Evolutionary conservation across 768 basidiomycete genomes (phyloP), one percentile per base, ranked within the genome.

Genomic region (Tulasnella sp.): DNA sequence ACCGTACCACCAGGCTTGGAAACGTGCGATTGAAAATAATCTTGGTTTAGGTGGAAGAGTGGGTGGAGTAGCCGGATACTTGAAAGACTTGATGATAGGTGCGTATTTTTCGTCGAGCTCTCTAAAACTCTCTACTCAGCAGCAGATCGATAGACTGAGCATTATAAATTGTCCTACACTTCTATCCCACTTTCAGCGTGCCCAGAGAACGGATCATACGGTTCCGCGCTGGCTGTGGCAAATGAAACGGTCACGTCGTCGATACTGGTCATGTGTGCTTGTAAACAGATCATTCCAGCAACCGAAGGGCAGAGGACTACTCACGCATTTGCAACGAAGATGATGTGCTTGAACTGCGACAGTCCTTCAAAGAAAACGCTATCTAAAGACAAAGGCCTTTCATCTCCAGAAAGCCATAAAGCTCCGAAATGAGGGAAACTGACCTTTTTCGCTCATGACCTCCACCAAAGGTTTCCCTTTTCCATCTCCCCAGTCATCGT

Each of bases 241-340:
- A 93, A 97, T 0, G 96, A 94, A 1, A 97, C 96, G 0, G 95
- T 95, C 2, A 87, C 79, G 83, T 97, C 96, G 69, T 85, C 82
- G 20, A 84, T 82, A 9, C 83, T 83, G 44, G 1, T 1, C 12
- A n/a, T 20, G 9, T 14, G 16, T 4, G 34, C 34, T 20, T 80
- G 6, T 69, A 79, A 50, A 28, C 58, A 31, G 24, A 31, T 3
- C 28, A 80, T 58, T 14, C 20, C 64, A 34, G 3, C n/a, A 72
- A 40, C 4, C 42, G 69, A 50, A 9, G 20, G 7, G 12, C 2
- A 58, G 50, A 12, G 34, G 16, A 8, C 18, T 12, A 87, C 92
- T 83, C 81, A 93, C 90, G 92, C 89, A 86, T 96, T 97, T 1
- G 94, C 96, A 81, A 94, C 97, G 76, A 97, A 90, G 76, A 90